Base-by-base conservation (phyloP, 805 yeast species). In the Metschnikowia bowlesiae region DNA sequence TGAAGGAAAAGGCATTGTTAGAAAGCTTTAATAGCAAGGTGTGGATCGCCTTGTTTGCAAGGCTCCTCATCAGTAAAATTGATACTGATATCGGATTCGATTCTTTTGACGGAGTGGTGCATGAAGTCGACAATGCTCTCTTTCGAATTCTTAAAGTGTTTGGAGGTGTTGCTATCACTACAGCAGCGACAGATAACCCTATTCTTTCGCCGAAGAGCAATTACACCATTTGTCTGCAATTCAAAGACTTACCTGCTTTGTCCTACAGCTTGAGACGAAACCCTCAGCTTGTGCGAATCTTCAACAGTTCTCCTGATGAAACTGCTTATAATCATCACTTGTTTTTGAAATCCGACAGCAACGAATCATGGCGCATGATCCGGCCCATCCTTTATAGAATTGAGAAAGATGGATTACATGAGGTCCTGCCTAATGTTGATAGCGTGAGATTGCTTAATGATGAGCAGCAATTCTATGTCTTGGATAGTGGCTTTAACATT, bases 271-370 rank as follows among this genome's bases (percentile, higher is more conserved):
- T 74, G 48, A 57, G 74, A 44, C 62, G 66, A 46, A 70, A 70
- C 46, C 70, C 68, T 4, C 69, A 66, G 32, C 64, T 75, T 30
- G 55, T 73, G 8, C 58, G 64, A 37, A 66, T 70, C 3, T 73
- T 72, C 57, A 74, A 74, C 52, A 65, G 73, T 9, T 68, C 73
- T 46, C 79, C 79, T 0, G 79, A 75, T 49, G 79, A 74, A 54
- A 71, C 77, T n/a, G 73, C 77, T 11, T 66, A 54, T 52, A 64
- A 71, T 51, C 74, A 72, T 51, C 62, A 64, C 41, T 58, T 66
- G 62, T 69, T 70, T 39, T 47, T 63, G 43, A 60, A 52, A 39
- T 46, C 61, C 28, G 48, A 55, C 7, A 40, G 51, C 11, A 53
- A 57, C 3, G 46, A 46, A 6, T 62, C 74, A 1, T 40, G 58